phyloP scores from a whole-genome alignment of 805 yeast genomes.

The Spathaspora arborariae region DNA sequence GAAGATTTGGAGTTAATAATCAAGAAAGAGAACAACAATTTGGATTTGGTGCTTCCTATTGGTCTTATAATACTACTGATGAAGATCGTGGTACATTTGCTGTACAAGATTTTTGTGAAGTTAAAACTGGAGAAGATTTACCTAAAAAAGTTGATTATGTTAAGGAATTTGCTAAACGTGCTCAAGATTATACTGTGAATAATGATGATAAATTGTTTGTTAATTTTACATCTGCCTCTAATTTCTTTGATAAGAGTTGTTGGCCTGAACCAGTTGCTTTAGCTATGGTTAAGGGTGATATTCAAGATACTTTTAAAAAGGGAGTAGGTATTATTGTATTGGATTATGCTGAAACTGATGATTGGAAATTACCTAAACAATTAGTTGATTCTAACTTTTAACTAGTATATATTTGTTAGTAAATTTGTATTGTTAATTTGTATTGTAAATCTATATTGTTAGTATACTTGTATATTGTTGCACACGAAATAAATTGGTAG shows the following conservation, averaged over 20 bases:
- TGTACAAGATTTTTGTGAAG: constrained; percentile 75
- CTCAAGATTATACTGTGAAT: constrained; percentile 46
- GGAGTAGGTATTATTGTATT: constrained; percentile 64
- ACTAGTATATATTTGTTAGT: background rate
- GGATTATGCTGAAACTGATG: constrained; percentile 60
- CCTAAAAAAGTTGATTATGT: constrained; percentile 54
- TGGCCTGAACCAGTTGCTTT: constrained; percentile 71
- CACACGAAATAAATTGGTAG: too few species aligned
- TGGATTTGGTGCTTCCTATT: constrained; percentile 66
- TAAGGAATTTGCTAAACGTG: constrained; percentile 50
- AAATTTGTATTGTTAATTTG: background rate
- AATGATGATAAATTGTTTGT: constrained; percentile 54
- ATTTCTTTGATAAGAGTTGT: constrained; percentile 64
- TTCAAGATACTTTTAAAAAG: constrained; percentile 46
- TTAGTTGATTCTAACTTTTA: constrained; percentile 51
- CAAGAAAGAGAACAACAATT: constrained; percentile 38
- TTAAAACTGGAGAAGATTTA: constrained; percentile 49
- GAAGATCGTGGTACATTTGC: constrained; percentile 60
- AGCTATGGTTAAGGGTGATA: constrained; percentile 40
- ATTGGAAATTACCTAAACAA: constrained; percentile 53
- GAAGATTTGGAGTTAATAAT: constrained; percentile 66
- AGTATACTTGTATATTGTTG: background rate
- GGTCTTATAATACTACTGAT: constrained; percentile 63
- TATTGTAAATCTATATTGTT: background rate
- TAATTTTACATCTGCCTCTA: constrained; percentile 72